These are phyloP conservation scores for Micractinium sp. DNA, from an alignment of 139 green algal genomes.

Conservation along the genomic window DNA sequence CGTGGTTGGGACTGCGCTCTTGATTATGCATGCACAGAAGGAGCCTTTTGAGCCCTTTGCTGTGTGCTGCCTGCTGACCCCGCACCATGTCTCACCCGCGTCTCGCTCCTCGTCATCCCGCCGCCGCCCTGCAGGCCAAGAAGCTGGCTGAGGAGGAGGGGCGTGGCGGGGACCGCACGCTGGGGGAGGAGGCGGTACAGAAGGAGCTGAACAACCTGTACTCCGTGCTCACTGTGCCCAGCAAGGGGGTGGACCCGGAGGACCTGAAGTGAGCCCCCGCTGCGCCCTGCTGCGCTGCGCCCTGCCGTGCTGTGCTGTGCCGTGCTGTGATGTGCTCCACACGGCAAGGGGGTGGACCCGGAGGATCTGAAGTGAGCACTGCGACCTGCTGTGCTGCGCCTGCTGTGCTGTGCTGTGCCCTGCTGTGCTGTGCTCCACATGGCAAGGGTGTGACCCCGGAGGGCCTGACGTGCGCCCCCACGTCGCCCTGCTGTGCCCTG, in stretches of 20 bases:
- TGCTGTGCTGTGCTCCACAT: neutral
- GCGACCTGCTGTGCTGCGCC: neutral
- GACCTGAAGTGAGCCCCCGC: conserved; percentile 39
- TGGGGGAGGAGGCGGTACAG: conserved; percentile 53
- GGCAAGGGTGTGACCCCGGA: too few species aligned
- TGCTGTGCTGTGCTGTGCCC: neutral
- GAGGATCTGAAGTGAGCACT: conserved; percentile 44
- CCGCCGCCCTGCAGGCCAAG: conserved; percentile 45
- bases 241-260: conserved; percentile 31
- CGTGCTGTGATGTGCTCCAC: neutral
- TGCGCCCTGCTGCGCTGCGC: neutral
- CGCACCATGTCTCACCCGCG: too few species aligned
- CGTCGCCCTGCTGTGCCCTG: neutral
- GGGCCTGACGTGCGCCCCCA: too few species aligned
- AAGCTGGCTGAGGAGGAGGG: conserved; percentile 51
- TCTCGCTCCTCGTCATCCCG: neutral
- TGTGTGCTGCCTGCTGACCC: neutral
- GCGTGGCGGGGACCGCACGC: neutral
- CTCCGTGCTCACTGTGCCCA: conserved; percentile 38
- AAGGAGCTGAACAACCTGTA: conserved; percentile 79
- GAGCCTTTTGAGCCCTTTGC: too few species aligned
- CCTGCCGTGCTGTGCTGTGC: neutral
- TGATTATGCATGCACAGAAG: too few species aligned
- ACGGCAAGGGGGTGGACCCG: conserved; percentile 16
- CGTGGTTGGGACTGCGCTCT: too few species aligned